A percentile compares a stretch with the other conserved stretches of the same genome.
phyloP scores from a whole-genome alignment of 805 yeast genomes.

The Candida hispaniensis region DNA sequence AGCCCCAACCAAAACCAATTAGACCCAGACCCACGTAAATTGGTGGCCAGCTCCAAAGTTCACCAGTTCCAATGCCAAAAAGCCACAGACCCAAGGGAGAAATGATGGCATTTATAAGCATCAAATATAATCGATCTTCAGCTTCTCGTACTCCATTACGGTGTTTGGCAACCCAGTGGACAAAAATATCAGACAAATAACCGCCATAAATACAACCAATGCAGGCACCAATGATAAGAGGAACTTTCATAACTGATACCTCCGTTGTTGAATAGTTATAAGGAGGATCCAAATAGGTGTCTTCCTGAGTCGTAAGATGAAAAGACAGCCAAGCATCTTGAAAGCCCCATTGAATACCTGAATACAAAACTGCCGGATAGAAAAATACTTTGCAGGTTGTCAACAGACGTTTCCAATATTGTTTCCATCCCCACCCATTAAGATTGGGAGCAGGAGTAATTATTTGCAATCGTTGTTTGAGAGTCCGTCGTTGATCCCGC shows the following conservation, averaged over 20 bases:
- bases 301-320: constrained; percentile 64
- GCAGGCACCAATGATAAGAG: constrained; percentile 46
- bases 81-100: constrained; percentile 47
- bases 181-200: constrained; percentile 44
- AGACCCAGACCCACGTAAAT: constrained; percentile 46
- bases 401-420: constrained; percentile 47
- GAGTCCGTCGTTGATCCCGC: constrained; percentile 28
- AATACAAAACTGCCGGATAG: constrained; percentile 48
- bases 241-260: constrained; percentile 67
- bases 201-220: constrained; percentile 42
- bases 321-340: constrained; percentile 70
- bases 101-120: constrained; percentile 38
- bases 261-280: constrained; percentile 54
- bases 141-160: constrained; percentile 44
- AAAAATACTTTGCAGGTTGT: constrained; percentile 30
- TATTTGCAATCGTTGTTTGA: constrained; percentile 33
- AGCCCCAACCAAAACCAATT: constrained; percentile 46
- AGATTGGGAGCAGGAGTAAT: constrained; percentile 41
- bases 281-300: constrained; percentile 52
- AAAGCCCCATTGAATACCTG: constrained; percentile 64
- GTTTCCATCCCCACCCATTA: constrained; percentile 54
- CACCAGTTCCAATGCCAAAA: constrained; percentile 54
- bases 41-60: constrained; percentile 44
- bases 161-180: constrained; percentile 41
- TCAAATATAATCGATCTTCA: constrained; percentile 46